Base-by-base conservation (phyloP, 768 basidiomycete species). In the Lentinula edodes region DNA sequence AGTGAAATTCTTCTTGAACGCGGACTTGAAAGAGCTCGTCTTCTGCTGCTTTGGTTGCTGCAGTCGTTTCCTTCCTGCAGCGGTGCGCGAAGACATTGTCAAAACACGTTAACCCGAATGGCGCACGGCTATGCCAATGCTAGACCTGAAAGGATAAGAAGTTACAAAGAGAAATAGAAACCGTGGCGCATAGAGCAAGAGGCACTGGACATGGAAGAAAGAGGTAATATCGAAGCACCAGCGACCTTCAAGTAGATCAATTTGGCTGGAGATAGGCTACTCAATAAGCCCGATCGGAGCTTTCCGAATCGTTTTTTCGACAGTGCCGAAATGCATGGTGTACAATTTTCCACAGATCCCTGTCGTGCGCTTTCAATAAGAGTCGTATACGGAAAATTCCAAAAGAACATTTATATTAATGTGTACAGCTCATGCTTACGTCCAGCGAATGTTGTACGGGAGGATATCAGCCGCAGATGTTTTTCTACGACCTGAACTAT, bases 1-100 rank as follows among this genome's bases (percentile, higher is more conserved):
- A 41, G 32, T 15, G 32, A 46, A 28, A 13, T 15, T 39, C 20
- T 53, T 61, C 7, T 18, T 46, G 13, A 45, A 51, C 36, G 50
- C 9, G 15, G 50, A 35, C 23, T 58, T 45, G 23, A 48, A 36
- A 32, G 45, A 36, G 23, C 35, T 39, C 13, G 32, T 36, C 13
- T 43, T 54, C 20, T 52, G 28, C 7, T 35, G 32, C 39, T 38
- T 32, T 58, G 60, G 60, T 20, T 61, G 46, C 9, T 61, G 52
- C 13, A 64, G 36, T 18, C 61, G 54, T 42, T 64, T 64, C 48
- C 61, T 62, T 50, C 61, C 61, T 45, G 61, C 54, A 3, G 61
- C 61, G 13, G 61, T 43, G 13, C 61, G 57, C 23, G 61, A 62
- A 9, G 61, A 62, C 61, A 62, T 62, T 10, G 35, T 38, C 35